Conservation (phyloP, 257 asterid species). For the Plantago ovata region DNA sequence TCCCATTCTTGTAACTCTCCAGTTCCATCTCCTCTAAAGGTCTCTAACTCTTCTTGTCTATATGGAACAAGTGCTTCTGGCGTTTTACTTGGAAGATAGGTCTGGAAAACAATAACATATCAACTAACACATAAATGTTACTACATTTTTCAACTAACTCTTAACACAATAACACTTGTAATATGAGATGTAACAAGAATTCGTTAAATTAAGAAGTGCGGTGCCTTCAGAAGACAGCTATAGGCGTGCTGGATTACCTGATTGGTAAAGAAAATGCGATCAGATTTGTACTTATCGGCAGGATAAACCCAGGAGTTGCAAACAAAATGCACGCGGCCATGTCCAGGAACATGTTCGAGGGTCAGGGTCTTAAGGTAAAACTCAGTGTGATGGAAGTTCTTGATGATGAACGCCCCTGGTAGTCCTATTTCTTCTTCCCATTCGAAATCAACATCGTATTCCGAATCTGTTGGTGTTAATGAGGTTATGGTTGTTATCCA, state of each 20-base stretch:
- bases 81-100: slow-evolving; percentile 36
- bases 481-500: slow-evolving; percentile 45
- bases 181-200: not conserved
- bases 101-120: slow-evolving; percentile 14
- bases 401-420: slow-evolving; percentile 42
- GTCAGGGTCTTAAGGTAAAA: slow-evolving; percentile 49
- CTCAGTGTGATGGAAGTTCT: slow-evolving; percentile 37
- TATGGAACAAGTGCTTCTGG: slow-evolving; percentile 34
- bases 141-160: not conserved
- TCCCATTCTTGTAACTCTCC: slow-evolving; percentile 49
- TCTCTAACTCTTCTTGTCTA: slow-evolving; percentile 37
- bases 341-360: slow-evolving; percentile 41
- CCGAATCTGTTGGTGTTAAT: slow-evolving; percentile 35
- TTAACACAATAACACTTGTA: not conserved
- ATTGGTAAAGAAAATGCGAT: slow-evolving; percentile 42
- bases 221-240: no score
- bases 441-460: slow-evolving; percentile 34
- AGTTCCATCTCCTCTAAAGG: slow-evolving; percentile 38
- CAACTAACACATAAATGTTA: not conserved
- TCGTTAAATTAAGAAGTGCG: no score
- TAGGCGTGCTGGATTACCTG: slow-evolving; percentile 18
- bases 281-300: slow-evolving; percentile 25
- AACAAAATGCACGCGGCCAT: slow-evolving; percentile 38
- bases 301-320: slow-evolving; percentile 60
- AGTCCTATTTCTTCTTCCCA: slow-evolving; percentile 37